These are phyloP conservation scores for Pythium brachiatum DNA, from an alignment of 352 stramenopile genomes.

Conservation along the genomic window DNA sequence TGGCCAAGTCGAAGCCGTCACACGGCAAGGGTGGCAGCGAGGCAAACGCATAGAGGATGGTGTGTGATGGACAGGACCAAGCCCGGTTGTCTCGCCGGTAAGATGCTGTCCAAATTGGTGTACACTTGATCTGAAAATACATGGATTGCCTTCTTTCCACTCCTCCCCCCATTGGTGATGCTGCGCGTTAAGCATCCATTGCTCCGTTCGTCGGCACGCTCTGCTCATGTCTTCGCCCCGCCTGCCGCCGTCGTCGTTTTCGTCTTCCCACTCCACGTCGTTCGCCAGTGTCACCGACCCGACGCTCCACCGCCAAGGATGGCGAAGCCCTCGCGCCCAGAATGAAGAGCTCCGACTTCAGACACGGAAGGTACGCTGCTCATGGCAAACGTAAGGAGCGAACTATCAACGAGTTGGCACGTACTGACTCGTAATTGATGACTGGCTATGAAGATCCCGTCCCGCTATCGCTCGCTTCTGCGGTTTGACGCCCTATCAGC, in stretches of 20 bases:
- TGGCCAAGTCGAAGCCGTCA: conserved; percentile 14
- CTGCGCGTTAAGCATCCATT: too few species aligned
- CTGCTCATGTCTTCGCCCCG: conserved; percentile 12
- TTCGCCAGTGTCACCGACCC: conserved; percentile 56
- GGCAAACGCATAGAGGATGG: neutral
- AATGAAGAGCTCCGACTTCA: conserved; percentile 19
- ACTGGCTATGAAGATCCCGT: conserved; percentile 32
- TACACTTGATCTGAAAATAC: too few species aligned
- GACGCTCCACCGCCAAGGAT: conserved; percentile 50
- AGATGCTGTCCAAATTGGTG: too few species aligned
- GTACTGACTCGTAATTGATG: too few species aligned
- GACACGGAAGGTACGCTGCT: conserved; percentile 33
- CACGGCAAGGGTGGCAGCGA: neutral
- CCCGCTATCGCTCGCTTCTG: conserved; percentile 33
- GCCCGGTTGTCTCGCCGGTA: too few species aligned
- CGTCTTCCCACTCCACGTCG: conserved; percentile 23
- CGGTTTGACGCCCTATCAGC: conserved; percentile 24
- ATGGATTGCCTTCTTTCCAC: too few species aligned
- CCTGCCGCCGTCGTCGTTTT: conserved; percentile 1
- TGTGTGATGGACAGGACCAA: too few species aligned
- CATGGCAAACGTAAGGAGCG: too few species aligned
- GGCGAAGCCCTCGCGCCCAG: conserved; percentile 41
- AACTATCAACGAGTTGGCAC: too few species aligned
- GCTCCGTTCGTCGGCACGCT: neutral
- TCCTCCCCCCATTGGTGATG: too few species aligned